A percentile compares a stretch with the other conserved stretches of the same genome.
Conservation (phyloP, 495 filamentous ascomycete species). For the Podospora anserina region DNA sequence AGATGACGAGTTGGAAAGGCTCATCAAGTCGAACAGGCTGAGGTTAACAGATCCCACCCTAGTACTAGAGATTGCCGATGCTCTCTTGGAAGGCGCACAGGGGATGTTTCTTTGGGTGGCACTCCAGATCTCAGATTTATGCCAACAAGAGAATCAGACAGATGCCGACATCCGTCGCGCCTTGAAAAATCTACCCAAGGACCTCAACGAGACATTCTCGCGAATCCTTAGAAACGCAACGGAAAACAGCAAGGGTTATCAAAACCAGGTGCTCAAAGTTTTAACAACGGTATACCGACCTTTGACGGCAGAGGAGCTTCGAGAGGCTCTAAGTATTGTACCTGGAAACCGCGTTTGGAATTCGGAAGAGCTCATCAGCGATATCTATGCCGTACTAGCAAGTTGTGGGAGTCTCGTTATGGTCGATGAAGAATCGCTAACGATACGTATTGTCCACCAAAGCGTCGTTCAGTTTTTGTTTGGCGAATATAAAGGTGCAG, state of each 20-base stretch:
- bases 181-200: conserved; percentile 40
- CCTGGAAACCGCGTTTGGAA: conserved; percentile 38
- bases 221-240: conserved; percentile 37
- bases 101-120: conserved; percentile 8
- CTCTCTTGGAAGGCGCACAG: conserved; percentile 6
- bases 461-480: conserved; percentile 46
- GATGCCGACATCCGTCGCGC: conserved; percentile 42
- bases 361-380: conserved; percentile 33
- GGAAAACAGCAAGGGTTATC: conserved; percentile 20
- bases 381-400: conserved; percentile 34
- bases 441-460: conserved; percentile 41
- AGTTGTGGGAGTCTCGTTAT: conserved; percentile 44
- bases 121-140: conserved; percentile 41
- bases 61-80: conserved; percentile 37
- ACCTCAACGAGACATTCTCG: conserved; percentile 41
- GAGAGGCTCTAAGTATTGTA: conserved; percentile 42
- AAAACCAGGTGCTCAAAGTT: conserved; percentile 33
- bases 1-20: conserved; percentile 32
- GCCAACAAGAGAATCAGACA: conserved; percentile 31
- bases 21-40: conserved; percentile 33
- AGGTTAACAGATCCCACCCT: conserved; percentile 36
- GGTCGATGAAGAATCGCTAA: conserved; percentile 46
- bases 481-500: conserved; percentile 11
- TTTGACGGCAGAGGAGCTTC: conserved; percentile 41
- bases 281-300: conserved; percentile 35